phyloP scores from a whole-genome alignment of 1,284 basidiomycete species.

The Tilletia walkeri region DNA sequence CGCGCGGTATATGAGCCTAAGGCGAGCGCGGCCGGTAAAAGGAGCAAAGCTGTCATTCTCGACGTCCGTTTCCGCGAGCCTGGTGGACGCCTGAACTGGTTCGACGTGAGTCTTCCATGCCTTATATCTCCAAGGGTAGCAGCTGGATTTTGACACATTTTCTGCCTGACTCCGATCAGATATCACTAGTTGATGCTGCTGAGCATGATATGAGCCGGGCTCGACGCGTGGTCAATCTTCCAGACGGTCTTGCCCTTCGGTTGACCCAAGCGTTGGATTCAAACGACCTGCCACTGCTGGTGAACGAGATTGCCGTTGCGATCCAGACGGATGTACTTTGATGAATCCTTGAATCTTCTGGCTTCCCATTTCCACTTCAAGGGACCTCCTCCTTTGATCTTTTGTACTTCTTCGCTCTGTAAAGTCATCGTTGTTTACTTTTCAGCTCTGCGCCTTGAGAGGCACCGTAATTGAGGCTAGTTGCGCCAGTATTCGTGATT shows the following conservation, averaged over 20 bases:
- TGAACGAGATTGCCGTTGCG: slow-evolving; percentile 28
- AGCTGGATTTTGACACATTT: not conserved
- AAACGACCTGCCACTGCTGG: slow-evolving; percentile 37
- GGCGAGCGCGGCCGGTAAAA: slow-evolving; percentile 22
- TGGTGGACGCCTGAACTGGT: slow-evolving; percentile 35
- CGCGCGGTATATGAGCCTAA: slow-evolving; percentile 30
- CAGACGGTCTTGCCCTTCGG: slow-evolving; percentile 31
- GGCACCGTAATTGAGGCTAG: no score
- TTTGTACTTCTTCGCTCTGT: no score
- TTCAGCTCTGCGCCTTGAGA: no score
- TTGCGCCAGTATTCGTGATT: no score
- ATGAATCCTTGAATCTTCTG: no score
- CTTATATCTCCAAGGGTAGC: no score
- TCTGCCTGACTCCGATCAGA: not conserved
- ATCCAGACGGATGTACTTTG: slow-evolving; percentile 5
- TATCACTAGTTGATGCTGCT: slow-evolving; percentile 18
- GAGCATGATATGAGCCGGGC: slow-evolving; percentile 23
- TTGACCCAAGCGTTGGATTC: slow-evolving; percentile 31
- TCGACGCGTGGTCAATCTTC: slow-evolving; percentile 30
- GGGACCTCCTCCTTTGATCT: not conserved
- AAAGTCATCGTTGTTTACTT: no score
- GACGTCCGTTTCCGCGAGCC: slow-evolving; percentile 29
- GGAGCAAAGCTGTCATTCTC: slow-evolving; percentile 22
- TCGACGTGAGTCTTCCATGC: slow-evolving; percentile 24
- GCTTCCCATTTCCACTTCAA: not conserved